These are phyloP conservation scores for Trichoderma atrobrunneum DNA, from an alignment of 2,329 filamentous ascomycete species.

Conservation along the genomic window DNA sequence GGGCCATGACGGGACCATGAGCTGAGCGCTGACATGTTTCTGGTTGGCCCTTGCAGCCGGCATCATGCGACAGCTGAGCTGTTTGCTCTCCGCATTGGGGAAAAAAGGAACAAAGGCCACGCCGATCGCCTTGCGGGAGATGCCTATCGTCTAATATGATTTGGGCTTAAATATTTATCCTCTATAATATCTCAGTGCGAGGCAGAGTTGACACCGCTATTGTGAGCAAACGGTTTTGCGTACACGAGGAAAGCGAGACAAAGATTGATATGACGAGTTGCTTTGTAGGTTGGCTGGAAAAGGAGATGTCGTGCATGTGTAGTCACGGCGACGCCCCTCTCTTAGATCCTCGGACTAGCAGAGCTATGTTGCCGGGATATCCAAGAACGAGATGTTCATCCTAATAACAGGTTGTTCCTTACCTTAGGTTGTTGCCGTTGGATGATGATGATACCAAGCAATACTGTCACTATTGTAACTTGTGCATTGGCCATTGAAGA, in stretches of 20 bases:
- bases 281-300: background rate
- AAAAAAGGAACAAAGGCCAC: background rate
- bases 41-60: constrained; percentile 8
- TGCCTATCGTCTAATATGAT: background rate
- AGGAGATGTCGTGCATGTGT: background rate
- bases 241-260: background rate
- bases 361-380: background rate
- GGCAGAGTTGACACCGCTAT: background rate
- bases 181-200: background rate
- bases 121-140: background rate
- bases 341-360: background rate
- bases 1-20: background rate
- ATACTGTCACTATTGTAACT: background rate
- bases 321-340: constrained; percentile 11
- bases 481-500: background rate
- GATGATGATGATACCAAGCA: background rate
- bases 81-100: background rate
- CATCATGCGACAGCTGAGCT: constrained; percentile 10
- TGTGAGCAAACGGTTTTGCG: background rate
- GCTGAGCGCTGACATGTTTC: constrained; percentile 11
- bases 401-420: background rate
- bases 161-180: background rate
- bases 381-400: background rate
- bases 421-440: background rate
- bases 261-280: too few relatives aligned